phyloP scores from a whole-genome alignment of 2,329 filamentous ascomycete species.

The Blumeria hordei region DNA sequence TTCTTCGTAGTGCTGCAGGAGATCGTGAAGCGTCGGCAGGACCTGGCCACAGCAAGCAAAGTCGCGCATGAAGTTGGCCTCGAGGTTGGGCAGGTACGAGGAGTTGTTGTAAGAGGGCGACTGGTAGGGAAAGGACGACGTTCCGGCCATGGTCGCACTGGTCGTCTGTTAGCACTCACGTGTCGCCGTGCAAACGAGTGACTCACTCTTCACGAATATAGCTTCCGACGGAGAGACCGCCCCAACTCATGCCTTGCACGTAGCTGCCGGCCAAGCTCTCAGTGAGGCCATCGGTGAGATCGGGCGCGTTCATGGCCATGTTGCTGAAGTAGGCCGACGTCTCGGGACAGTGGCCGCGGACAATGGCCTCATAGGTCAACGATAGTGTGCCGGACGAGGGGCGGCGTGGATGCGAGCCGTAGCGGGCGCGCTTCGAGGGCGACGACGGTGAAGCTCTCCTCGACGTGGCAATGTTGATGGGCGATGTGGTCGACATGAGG shows the following conservation, averaged over 20 bases:
- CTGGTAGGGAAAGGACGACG: slow-evolving; percentile 72
- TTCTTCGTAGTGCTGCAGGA: slow-evolving; percentile 93
- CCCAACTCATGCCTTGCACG: slow-evolving; percentile 84
- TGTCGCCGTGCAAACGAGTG: slow-evolving; percentile 5
- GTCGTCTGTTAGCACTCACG: slow-evolving; percentile 8
- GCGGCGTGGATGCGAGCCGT: slow-evolving; percentile 16
- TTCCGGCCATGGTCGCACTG: slow-evolving; percentile 87
- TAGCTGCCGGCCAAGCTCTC: slow-evolving; percentile 40
- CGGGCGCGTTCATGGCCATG: slow-evolving; percentile 37
- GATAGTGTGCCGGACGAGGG: slow-evolving; percentile 31
- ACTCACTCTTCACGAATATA: slow-evolving; percentile 97
- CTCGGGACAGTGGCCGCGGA: slow-evolving; percentile 36
- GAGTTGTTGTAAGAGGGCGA: slow-evolving; percentile 94
- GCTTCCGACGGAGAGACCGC: slow-evolving; percentile 82
- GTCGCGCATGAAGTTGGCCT: slow-evolving; percentile 94
- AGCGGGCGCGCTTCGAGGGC: slow-evolving; percentile 16
- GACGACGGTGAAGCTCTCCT: slow-evolving; percentile 15
- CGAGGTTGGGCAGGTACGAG: slow-evolving; percentile 85
- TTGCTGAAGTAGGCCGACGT: slow-evolving; percentile 40
- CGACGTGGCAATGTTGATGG: slow-evolving; percentile 15
- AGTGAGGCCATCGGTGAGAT: slow-evolving; percentile 26
- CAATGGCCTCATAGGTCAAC: slow-evolving; percentile 27
- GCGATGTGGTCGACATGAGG: slow-evolving; percentile 14
- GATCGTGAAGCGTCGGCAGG: slow-evolving; percentile 74
- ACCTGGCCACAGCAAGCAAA: slow-evolving; percentile 86